A percentile compares a stretch with the other conserved stretches of the same genome.
phyloP scores from a whole-genome alignment of 305 asterid genomes.

The Salvia sclarea region DNA sequence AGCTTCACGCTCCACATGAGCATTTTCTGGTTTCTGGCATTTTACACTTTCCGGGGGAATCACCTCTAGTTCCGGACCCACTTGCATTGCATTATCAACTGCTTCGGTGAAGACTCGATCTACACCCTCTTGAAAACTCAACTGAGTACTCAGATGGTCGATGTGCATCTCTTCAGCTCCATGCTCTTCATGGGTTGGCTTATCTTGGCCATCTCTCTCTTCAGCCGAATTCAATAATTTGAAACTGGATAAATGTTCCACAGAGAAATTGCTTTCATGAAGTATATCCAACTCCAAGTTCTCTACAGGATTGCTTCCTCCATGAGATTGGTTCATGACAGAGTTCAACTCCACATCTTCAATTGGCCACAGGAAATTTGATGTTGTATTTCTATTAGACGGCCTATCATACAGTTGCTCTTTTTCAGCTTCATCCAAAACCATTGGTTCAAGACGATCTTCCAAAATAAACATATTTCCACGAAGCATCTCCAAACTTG shows the following conservation, averaged over 20 bases:
- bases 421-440: slow-evolving; percentile 49
- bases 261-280: slow-evolving; percentile 30
- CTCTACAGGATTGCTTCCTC: slow-evolving; percentile 13
- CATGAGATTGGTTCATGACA: slow-evolving; percentile 22
- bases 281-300: slow-evolving; percentile 23
- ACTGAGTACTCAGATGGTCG: slow-evolving; percentile 26
- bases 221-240: slow-evolving; percentile 40
- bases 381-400: slow-evolving; percentile 12
- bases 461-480: slow-evolving; percentile 47
- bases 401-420: slow-evolving; percentile 37
- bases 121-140: slow-evolving; percentile 34
- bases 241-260: slow-evolving; percentile 43
- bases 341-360: slow-evolving; percentile 27
- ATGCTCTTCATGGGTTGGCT: slow-evolving; percentile 34
- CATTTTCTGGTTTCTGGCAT: too few species aligned
- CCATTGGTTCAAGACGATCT: slow-evolving; percentile 61
- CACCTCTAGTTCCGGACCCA: slow-evolving; percentile 34
- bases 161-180: slow-evolving; percentile 34
- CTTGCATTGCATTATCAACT: slow-evolving; percentile 35
- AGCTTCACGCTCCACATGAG: slow-evolving; percentile 29
- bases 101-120: slow-evolving; percentile 33
- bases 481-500: slow-evolving; percentile 32
- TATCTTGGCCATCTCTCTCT: slow-evolving; percentile 35
- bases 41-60: slow-evolving; percentile 36
- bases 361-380: slow-evolving; percentile 14